Evolutionary conservation across 495 filamentous ascomycete genomes (phyloP), one percentile per base, ranked within the genome.

Genomic region (Entonaema liquescens): DNA sequence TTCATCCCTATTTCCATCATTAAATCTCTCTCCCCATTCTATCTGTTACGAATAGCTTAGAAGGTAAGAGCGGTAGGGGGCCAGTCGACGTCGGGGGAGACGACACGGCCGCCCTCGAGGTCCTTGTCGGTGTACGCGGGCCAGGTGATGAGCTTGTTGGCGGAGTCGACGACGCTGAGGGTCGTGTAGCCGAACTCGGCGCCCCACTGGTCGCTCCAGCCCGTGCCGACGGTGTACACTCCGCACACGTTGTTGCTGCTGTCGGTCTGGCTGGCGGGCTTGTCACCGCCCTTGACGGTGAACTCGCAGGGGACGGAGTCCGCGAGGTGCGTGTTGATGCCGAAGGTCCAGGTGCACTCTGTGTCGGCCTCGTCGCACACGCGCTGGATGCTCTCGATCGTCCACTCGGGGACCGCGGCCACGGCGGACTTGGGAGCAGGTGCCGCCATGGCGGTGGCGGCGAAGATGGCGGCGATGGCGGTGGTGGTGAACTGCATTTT

Each of bases 121-220:
- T 81, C 73, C 50, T 68, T 65, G 60, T 84, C 82, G 55, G 76
- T 79, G 66, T 84, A 84, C 19, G 75, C 72, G 55, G 82, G 82
- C 74, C 77, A 84, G 62, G 77, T 67, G 17, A 81, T 79, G 67
- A 79, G 76, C 42, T 71, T 54, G 12, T 44, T 78, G 58, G 80
- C 74, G 59, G 74, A 80, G 76, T 84, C 79, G 70, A 81, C 78
- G 74, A 85, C 80, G 75, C 82, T 82, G 28, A 85, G 66, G 7
- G 80, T 81, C 5, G 83, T 84, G 52, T 84, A 79, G 50, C 82
- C 83, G 55, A 81, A 81, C 62, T 79, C 80, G 28, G 79, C 59
- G 11, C 82, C 83, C 59, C 82, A 84, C 21, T 83, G 74, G 70
- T 82, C 83, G 76, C 82, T 84, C 82, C 82, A 84, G 74, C 79